These are phyloP conservation scores for Gloeophyllum trabeum DNA, from an alignment of 768 basidiomycete genomes.

Conservation along the genomic window DNA sequence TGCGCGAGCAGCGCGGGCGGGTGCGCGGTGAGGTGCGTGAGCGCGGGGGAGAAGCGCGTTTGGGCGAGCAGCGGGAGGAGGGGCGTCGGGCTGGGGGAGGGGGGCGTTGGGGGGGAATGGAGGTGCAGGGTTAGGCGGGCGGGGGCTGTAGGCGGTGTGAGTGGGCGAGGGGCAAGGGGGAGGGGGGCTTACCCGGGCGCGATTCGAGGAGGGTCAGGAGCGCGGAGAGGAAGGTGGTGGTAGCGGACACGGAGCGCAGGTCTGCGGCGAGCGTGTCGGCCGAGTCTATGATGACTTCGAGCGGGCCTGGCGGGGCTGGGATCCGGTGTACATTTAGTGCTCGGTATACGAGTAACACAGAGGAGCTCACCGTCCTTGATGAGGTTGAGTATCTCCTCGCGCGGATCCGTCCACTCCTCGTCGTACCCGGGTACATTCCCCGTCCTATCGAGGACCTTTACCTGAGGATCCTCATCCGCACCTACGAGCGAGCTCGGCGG, in stretches of 20 bases:
- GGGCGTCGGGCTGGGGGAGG: conserved; percentile 16
- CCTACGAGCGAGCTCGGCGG: conserved; percentile 37
- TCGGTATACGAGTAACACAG: too few relatives aligned
- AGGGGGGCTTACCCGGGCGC: conserved; percentile 34
- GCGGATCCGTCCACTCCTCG: conserved; percentile 20
- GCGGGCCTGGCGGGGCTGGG: conserved; percentile 30
- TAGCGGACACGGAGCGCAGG: conserved; percentile 37
- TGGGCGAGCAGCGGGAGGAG: conserved; percentile 46
- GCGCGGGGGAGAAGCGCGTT: conserved; percentile 51
- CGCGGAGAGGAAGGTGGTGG: conserved; percentile 39
- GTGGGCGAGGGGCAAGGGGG: neutral
- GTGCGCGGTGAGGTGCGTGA: conserved; percentile 57
- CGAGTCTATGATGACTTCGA: conserved; percentile 64
- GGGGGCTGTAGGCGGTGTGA: conserved; percentile 22
- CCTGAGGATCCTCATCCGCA: conserved; percentile 7
- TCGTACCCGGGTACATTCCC: conserved; percentile 41
- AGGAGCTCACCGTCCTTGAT: conserved; percentile 24
- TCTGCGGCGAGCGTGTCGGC: conserved; percentile 55
- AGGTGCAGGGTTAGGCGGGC: conserved; percentile 55
- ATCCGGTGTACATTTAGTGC: conserved; percentile 2
- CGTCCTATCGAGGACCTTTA: conserved; percentile 39
- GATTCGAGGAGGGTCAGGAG: conserved; percentile 31
- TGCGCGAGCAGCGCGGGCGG: conserved; percentile 59
- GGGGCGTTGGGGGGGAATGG: conserved; percentile 21
- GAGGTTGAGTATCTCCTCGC: conserved; percentile 26